phyloP scores from a whole-genome alignment of 2,329 filamentous ascomycete genomes.

The Claviceps paspali region DNA sequence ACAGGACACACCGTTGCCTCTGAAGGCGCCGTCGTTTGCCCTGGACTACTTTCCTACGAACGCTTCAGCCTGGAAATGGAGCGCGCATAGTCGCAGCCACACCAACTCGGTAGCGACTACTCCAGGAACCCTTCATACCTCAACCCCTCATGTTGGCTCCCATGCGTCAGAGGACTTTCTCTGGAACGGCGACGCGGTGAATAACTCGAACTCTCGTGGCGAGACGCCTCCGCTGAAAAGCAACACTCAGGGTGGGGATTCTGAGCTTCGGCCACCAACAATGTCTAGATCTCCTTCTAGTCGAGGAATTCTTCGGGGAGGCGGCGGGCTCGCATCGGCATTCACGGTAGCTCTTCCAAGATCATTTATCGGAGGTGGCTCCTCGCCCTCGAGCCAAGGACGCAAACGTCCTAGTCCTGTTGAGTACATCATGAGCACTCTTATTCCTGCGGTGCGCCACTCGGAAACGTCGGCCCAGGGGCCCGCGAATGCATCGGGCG shows the following conservation, averaged over 20 bases:
- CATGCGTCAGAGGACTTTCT: slow-evolving; percentile 39
- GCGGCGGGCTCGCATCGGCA: slow-evolving; percentile 39
- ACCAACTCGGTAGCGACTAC: slow-evolving; percentile 41
- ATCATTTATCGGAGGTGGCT: slow-evolving; percentile 22
- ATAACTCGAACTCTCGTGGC: slow-evolving; percentile 44
- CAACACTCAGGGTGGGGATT: slow-evolving; percentile 29
- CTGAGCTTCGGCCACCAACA: slow-evolving; percentile 33
- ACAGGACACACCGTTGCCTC: slow-evolving; percentile 45
- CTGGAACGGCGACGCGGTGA: slow-evolving; percentile 38
- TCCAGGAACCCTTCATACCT: slow-evolving; percentile 40
- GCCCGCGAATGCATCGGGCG: slow-evolving; percentile 27
- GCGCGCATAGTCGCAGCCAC: slow-evolving; percentile 33
- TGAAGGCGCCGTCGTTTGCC: slow-evolving; percentile 52
- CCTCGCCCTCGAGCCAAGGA: slow-evolving; percentile 27
- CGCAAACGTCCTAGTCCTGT: slow-evolving; percentile 46
- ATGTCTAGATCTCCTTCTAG: slow-evolving; percentile 46
- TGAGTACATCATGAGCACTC: slow-evolving; percentile 40
- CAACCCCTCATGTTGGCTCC: slow-evolving; percentile 37
- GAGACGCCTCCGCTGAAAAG: slow-evolving; percentile 42
- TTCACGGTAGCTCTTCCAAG: slow-evolving; percentile 40
- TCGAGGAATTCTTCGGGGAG: slow-evolving; percentile 35
- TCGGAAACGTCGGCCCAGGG: slow-evolving; percentile 29
- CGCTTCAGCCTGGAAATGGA: slow-evolving; percentile 42
- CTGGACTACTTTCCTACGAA: slow-evolving; percentile 51
- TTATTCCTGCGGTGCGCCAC: slow-evolving; percentile 32